Percentiles rank a stretch among this genome's conserved stretches.
Conservation (phyloP, 805 yeast genomes). For the Metschnikowia corniflorae region DNA sequence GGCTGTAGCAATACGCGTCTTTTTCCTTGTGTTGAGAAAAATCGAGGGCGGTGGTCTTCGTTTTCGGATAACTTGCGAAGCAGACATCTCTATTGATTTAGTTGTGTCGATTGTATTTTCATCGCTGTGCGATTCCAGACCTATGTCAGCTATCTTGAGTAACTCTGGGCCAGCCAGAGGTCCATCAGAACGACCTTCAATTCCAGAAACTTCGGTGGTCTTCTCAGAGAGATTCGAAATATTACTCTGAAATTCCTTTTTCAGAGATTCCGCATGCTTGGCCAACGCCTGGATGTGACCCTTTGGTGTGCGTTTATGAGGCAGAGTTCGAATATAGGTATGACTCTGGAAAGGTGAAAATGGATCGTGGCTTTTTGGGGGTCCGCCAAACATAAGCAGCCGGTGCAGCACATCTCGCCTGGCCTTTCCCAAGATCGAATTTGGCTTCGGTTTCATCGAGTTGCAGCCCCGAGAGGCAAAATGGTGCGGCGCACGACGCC, state of each 20-base stretch:
- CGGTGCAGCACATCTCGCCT: conserved; percentile 34
- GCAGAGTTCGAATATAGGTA: too few relatives aligned
- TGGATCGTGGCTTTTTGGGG: conserved; percentile 9
- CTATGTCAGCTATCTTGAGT: too few relatives aligned
- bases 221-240: neutral
- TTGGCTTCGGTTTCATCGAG: conserved; percentile 7
- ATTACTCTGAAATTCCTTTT: neutral
- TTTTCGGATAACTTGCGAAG: conserved; percentile 1
- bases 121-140: neutral
- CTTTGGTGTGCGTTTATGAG: neutral
- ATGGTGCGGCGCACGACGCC: conserved; percentile 9
- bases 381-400: conserved; percentile 27
- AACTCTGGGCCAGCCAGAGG: too few relatives aligned
- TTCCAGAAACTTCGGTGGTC: too few relatives aligned
- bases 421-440: conserved; percentile 34
- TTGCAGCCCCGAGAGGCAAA: neutral
- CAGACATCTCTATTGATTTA: neutral
- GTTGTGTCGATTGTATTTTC: neutral
- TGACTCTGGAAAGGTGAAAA: conserved; percentile 8
- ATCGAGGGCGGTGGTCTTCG: conserved; percentile 14
- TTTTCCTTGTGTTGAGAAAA: conserved; percentile 11
- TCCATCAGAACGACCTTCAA: too few relatives aligned
- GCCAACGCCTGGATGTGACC: neutral
- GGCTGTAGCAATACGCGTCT: neutral
- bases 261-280: neutral